Percentiles rank a stretch among this genome's conserved stretches.
Evolutionary conservation across 371 early-diverging fungal species (phyloP).

Genomic region (Mycotypha africana): DNA sequence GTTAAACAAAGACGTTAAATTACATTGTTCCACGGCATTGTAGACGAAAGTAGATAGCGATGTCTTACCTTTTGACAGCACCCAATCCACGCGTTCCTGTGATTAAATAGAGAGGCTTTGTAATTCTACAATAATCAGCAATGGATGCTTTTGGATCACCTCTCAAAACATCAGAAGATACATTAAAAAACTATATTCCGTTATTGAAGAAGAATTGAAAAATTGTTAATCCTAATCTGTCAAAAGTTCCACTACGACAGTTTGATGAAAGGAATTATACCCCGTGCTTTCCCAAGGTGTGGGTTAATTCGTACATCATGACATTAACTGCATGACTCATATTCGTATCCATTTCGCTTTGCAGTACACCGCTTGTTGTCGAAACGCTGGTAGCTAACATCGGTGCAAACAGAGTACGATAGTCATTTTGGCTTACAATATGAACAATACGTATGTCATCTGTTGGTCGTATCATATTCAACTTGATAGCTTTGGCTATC

Average conservation of each 20-base stretch:
- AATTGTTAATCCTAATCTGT: too few relatives aligned
- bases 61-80: slow-evolving; percentile 21
- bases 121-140: slow-evolving; percentile 24
- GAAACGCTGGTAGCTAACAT: slow-evolving; percentile 3
- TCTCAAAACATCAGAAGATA: slow-evolving; percentile 22
- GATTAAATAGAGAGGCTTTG: slow-evolving; percentile 23
- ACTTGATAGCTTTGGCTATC: slow-evolving; percentile 23
- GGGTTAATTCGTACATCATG: slow-evolving; percentile 15
- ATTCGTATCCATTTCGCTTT: too few relatives aligned
- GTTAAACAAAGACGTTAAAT: background rate
- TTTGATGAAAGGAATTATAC: too few relatives aligned
- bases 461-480: slow-evolving; percentile 10
- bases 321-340: slow-evolving; percentile 13
- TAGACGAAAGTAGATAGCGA: background rate
- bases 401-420: slow-evolving; percentile 10
- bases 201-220: too few relatives aligned
- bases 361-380: too few relatives aligned
- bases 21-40: background rate
- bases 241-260: too few relatives aligned
- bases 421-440: slow-evolving; percentile 21
- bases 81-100: slow-evolving; percentile 26
- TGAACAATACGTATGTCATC: slow-evolving; percentile 26
- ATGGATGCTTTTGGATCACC: slow-evolving; percentile 32
- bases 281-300: slow-evolving; percentile 13
- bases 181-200: slow-evolving; percentile 31